These are phyloP conservation scores for Prunus padus DNA, from an alignment of 306 rosid genomes.

Conservation along the genomic window DNA sequence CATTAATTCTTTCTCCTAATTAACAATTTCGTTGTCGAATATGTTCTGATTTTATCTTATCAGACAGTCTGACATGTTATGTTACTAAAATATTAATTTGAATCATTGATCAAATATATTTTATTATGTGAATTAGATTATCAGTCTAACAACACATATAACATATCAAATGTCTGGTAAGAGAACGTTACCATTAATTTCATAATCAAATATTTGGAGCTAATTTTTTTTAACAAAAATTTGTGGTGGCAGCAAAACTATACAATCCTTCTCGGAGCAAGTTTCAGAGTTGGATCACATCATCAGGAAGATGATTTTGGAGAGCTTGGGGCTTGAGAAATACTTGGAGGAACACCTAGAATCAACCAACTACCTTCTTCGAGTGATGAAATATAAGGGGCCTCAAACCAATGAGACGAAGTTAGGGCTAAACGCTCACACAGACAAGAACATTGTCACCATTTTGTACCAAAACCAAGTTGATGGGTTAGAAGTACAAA, in stretches of 20 bases:
- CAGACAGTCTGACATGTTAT: neutral
- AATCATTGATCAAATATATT: too few species aligned
- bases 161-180: neutral
- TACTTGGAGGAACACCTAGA: conserved; percentile 68
- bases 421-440: conserved; percentile 54
- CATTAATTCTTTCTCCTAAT: neutral
- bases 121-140: too few species aligned
- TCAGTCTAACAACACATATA: neutral
- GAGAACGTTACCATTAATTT: neutral
- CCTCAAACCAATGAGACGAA: conserved; percentile 53
- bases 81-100: neutral
- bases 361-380: conserved; percentile 63
- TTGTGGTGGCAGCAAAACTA: conserved; percentile 47
- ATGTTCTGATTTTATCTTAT: neutral
- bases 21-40: neutral
- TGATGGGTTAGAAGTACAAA: conserved; percentile 61
- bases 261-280: conserved; percentile 49
- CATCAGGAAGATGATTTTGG: conserved; percentile 66
- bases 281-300: conserved; percentile 56
- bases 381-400: conserved; percentile 64
- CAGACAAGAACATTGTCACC: conserved; percentile 63
- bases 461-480: conserved; percentile 64
- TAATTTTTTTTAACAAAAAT: neutral
- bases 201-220: neutral
- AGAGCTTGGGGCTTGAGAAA: conserved; percentile 62